Conservation (phyloP, 208 protist species). For the Porcisia hertigi region DNA sequence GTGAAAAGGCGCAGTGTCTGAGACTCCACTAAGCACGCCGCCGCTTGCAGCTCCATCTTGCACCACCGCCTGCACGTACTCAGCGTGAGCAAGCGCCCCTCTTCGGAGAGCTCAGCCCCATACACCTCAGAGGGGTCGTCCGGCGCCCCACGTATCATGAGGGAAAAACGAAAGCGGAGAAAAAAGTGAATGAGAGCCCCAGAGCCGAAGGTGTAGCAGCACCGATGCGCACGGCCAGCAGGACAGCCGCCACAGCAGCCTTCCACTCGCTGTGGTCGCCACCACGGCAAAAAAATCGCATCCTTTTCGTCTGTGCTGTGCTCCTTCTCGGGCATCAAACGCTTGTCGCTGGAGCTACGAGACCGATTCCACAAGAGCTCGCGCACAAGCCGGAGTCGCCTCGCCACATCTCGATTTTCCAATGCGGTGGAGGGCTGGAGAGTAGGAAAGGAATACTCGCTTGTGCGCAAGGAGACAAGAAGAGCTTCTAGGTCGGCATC, state of each 20-base stretch:
- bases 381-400: conserved; percentile 58
- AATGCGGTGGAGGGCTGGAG: conserved; percentile 7
- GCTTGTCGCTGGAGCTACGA: not conserved
- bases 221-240: conserved; percentile 24
- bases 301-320: not conserved
- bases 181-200: conserved; percentile 55
- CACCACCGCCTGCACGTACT: conserved; percentile 15
- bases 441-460: conserved; percentile 29
- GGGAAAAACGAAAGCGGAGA: conserved; percentile 47
- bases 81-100: conserved; percentile 26
- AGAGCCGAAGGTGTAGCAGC: conserved; percentile 58
- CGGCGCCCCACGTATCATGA: conserved; percentile 52
- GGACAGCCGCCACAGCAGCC: conserved; percentile 48
- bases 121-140: conserved; percentile 18
- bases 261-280: conserved; percentile 27
- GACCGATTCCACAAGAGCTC: conserved; percentile 79
- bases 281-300: conserved; percentile 12
- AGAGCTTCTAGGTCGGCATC: conserved; percentile 11
- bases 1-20: conserved; percentile 20
- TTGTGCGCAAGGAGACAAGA: conserved; percentile 4
- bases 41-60: conserved; percentile 17
- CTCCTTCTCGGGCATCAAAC: conserved; percentile 1
- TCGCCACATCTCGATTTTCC: conserved; percentile 19
- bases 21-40: conserved; percentile 22
- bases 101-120: conserved; percentile 22